Evolutionary conservation across 441 rosid species (phyloP).

Genomic region (Cnidoscolus chayamansa): DNA sequence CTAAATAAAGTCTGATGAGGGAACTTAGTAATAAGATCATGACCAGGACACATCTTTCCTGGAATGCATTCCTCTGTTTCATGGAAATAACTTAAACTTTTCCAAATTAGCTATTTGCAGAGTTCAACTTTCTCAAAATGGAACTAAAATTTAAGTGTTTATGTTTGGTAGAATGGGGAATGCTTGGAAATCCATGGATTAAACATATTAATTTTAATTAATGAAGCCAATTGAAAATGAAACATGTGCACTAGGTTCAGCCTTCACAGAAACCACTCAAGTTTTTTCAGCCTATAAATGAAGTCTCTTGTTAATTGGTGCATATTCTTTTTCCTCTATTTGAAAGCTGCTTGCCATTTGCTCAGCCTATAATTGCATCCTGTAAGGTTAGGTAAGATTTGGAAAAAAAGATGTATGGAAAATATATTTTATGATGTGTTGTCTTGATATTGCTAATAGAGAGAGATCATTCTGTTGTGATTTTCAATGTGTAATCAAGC

Average conservation of each 20-base stretch:
- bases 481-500: too few species aligned
- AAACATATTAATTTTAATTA: neutral
- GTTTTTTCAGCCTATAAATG: too few species aligned
- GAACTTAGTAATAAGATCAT: neutral
- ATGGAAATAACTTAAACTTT: neutral
- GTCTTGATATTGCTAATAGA: neutral
- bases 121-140: constrained; percentile 4
- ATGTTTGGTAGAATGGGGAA: neutral
- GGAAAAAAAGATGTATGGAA: neutral
- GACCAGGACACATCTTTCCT: neutral
- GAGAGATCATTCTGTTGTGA: too few species aligned
- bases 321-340: too few species aligned
- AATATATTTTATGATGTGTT: too few species aligned
- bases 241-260: neutral
- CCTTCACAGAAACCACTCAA: too few species aligned
- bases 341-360: neutral
- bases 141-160: neutral
- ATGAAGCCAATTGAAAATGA: neutral
- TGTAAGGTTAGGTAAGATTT: neutral
- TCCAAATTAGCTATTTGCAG: neutral
- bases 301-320: too few species aligned
- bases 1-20: neutral
- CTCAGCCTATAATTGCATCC: neutral
- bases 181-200: neutral
- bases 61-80: neutral